phyloP scores from a whole-genome alignment of 352 stramenopile species.

The Phytophthora hibernalis region DNA sequence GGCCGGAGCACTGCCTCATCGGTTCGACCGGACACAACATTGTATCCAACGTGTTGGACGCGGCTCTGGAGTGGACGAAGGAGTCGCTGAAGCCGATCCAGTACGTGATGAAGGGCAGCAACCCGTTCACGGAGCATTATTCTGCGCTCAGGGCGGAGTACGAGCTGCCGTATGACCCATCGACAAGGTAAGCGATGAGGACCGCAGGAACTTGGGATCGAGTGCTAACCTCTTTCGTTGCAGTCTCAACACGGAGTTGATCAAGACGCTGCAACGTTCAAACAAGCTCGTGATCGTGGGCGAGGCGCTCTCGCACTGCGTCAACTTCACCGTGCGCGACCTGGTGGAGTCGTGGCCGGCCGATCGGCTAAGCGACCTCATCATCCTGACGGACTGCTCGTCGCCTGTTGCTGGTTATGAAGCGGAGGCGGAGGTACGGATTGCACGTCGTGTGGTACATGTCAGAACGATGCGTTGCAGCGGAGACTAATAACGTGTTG shows the following conservation, averaged over 20 bases:
- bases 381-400: conserved; percentile 70
- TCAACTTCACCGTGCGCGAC: conserved; percentile 95
- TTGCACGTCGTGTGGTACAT: not conserved
- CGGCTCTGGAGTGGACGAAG: conserved; percentile 85
- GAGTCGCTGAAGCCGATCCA: conserved; percentile 62
- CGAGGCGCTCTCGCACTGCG: conserved; percentile 95
- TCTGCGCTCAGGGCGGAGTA: conserved; percentile 93
- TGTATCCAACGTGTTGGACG: conserved; percentile 72
- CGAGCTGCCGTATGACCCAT: conserved; percentile 67
- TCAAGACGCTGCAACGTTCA: conserved; percentile 79
- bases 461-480: not conserved
- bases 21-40: conserved; percentile 89
- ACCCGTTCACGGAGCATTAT: conserved; percentile 96
- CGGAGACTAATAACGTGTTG: not conserved
- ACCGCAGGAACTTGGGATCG: conserved; percentile 7
- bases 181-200: conserved; percentile 45
- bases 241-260: conserved; percentile 82
- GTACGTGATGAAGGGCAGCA: conserved; percentile 93
- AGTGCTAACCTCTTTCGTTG: not conserved
- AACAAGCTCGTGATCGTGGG: conserved; percentile 90
- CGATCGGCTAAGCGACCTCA: conserved; percentile 56
- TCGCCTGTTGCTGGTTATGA: conserved; percentile 71
- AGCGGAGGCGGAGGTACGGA: conserved; percentile 47
- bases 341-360: conserved; percentile 83
- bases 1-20: conserved; percentile 96